These are phyloP conservation scores for Serendipita indica DNA, from an alignment of 768 basidiomycete species.

Conservation along the genomic window DNA sequence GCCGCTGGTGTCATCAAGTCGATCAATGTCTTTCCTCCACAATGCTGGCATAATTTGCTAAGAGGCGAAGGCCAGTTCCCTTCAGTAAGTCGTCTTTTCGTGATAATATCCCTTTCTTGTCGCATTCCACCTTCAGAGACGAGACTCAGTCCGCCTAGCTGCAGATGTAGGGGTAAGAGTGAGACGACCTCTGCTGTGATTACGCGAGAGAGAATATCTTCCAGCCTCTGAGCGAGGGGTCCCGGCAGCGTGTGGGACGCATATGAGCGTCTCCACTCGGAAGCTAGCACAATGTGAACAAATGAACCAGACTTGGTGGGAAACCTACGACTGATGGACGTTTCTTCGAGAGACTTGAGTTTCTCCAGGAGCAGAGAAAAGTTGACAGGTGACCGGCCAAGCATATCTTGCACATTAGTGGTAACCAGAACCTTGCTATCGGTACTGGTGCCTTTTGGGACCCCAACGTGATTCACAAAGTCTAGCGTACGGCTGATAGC, in stretches of 20 bases:
- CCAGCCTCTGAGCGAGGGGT: not conserved
- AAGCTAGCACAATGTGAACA: not conserved
- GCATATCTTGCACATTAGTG: not conserved
- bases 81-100: not conserved
- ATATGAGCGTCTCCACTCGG: not conserved
- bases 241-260: not conserved
- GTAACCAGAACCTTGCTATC: not conserved
- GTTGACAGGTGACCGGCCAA: not conserved
- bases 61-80: not conserved
- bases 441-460: not conserved
- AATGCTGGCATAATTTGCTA: not conserved
- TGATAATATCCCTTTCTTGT: not conserved
- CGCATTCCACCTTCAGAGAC: not conserved
- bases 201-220: not conserved
- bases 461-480: not conserved
- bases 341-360: not conserved
- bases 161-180: not conserved
- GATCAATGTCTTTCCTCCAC: constrained; percentile 2
- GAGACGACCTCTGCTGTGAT: not conserved
- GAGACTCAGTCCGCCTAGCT: not conserved
- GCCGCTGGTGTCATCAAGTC: not conserved
- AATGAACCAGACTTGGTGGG: not conserved
- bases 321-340: not conserved
- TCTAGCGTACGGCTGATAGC: not conserved
- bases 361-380: not conserved